Evolutionary conservation across 352 stramenopile genomes (phyloP), one percentile per base, ranked within the genome.

Genomic region (Phytophthora nicotianae): DNA sequence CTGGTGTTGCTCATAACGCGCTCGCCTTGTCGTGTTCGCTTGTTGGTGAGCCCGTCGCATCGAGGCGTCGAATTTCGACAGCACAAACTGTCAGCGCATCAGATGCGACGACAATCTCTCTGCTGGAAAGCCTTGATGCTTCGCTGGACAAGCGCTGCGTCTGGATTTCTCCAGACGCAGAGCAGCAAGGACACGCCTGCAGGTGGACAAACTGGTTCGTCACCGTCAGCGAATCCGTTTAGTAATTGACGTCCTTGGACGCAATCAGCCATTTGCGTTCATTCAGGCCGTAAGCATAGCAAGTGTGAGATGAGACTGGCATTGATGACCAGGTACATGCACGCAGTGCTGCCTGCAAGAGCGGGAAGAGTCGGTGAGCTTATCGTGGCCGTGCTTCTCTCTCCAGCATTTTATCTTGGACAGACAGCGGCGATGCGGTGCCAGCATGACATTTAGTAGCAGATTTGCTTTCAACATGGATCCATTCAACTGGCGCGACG

Each of bases 211-310:
- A 9, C 13, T 55, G 33, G 58, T 57, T 65, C 55, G 49, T 65
- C 54, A 65, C 29, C 20, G 47, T 59, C 55, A 70, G 62, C 55
- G 60, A 47, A 63, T 63, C 46, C 24, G 60, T 63, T 63, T 62
- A 51, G 53, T 63, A 65, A 69, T 51, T 27, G 27, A 27, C 0
- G 10, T 32, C n/a, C 41, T 16, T 8, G 45, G 52, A 63, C 52
- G 60, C 60, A 68, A 68, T 63, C 60, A 68, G 1, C 35, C 9
- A 35, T 23, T 20, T 17, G 14, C 13, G 37, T 27, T 43, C 48
- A 61, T 65, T 56, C 55, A 70, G 9, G 17, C 24, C 6, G 2
- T 16, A 46, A 27, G 35, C 13, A 20, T 48, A 29, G 46, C 32
- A n/a, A 47, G 16, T 27, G 17, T 26, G 43, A 21, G 16, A 57